These are phyloP conservation scores for Talaromyces sp. DNA, from an alignment of 2,329 filamentous ascomycete genomes.

Conservation along the genomic window DNA sequence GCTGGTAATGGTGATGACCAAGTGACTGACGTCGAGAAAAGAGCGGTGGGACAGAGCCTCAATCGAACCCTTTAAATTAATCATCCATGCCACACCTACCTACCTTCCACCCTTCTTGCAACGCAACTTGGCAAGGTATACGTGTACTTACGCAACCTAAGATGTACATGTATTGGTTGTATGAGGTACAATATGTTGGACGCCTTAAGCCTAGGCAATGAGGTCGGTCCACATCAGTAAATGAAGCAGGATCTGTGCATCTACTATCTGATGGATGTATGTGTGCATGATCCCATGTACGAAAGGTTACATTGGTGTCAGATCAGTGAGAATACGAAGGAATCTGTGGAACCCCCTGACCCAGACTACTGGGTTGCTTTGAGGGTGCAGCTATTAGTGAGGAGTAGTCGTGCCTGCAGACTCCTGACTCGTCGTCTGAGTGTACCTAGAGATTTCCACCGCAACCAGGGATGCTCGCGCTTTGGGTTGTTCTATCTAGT, in stretches of 20 bases:
- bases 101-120: not conserved
- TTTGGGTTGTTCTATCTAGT: not conserved
- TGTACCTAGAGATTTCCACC: not conserved
- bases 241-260: not conserved
- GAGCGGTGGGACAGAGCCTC: conserved; percentile 4
- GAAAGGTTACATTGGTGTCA: not conserved
- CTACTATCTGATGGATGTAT: not conserved
- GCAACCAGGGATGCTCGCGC: too few species aligned
- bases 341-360: not conserved
- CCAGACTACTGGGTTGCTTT: conserved; percentile 1
- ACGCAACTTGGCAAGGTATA: not conserved
- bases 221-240: not conserved
- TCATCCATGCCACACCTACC: not conserved
- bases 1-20: not conserved
- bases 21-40: not conserved
- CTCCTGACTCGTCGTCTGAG: not conserved
- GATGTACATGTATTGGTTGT: not conserved
- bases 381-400: not conserved
- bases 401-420: not conserved
- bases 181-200: not conserved
- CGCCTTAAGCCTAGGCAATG: not conserved
- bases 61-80: not conserved
- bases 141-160: not conserved
- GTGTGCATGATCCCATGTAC: not conserved
- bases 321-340: not conserved